A percentile compares a stretch with the other conserved stretches of the same genome.
These are phyloP conservation scores for Glarea lozoyensis DNA, from an alignment of 495 filamentous ascomycete species.

Conservation along the genomic window DNA sequence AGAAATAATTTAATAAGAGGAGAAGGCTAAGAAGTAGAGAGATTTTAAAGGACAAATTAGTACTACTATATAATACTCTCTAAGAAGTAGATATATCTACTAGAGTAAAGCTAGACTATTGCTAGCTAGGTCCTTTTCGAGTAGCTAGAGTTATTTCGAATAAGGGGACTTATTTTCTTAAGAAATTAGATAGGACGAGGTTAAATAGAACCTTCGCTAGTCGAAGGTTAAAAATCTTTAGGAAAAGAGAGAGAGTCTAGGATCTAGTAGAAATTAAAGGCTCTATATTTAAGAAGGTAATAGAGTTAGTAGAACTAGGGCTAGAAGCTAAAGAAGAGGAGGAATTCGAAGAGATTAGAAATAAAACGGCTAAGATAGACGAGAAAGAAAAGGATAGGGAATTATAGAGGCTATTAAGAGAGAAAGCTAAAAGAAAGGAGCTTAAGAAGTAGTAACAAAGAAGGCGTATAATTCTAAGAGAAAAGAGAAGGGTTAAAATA, in stretches of 20 bases:
- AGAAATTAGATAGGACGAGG: background rate
- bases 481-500: no score
- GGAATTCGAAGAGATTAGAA: no score
- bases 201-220: background rate
- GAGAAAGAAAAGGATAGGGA: no score
- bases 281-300: no score
- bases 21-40: background rate
- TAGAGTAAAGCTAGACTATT: background rate
- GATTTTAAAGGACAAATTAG: background rate
- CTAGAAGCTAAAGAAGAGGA: no score
- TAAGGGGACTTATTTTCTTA: background rate
- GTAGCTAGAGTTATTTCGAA: background rate
- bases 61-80: background rate
- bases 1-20: background rate
- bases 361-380: no score
- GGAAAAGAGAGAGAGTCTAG: background rate
- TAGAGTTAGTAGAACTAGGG: no score
- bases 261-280: background rate
- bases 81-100: slow-evolving; percentile 1
- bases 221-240: background rate
- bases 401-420: no score
- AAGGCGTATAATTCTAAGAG: no score
- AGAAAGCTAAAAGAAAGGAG: no score
- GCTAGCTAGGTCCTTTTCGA: background rate
- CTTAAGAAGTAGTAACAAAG: no score